phyloP scores from a whole-genome alignment of 2,329 filamentous ascomycete genomes.

The Cladobotryum mycophilum region DNA sequence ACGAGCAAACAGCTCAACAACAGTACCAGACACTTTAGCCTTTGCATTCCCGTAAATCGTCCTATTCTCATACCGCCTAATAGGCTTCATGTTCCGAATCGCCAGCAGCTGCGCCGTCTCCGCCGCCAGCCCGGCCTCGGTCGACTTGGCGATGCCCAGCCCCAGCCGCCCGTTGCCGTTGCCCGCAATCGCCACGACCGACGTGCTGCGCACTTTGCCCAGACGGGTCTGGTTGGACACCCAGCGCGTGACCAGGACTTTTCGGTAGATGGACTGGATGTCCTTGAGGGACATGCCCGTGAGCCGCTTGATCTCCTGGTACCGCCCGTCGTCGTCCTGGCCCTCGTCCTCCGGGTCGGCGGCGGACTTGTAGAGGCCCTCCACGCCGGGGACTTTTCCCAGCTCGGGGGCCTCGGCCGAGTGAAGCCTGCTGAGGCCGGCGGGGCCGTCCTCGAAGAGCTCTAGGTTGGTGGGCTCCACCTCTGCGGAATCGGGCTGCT shows the following conservation, averaged over 20 bases:
- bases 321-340: slow-evolving; percentile 45
- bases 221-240: slow-evolving; percentile 94
- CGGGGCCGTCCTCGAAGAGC: slow-evolving; percentile 32
- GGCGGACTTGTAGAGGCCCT: slow-evolving; percentile 42
- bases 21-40: slow-evolving; percentile 80
- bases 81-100: slow-evolving; percentile 87
- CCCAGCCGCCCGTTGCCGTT: slow-evolving; percentile 82
- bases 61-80: slow-evolving; percentile 82
- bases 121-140: slow-evolving; percentile 60
- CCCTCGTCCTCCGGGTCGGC: slow-evolving; percentile 45
- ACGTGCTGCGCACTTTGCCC: slow-evolving; percentile 78
- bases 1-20: slow-evolving; percentile 73
- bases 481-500: slow-evolving; percentile 24
- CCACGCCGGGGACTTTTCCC: slow-evolving; percentile 48
- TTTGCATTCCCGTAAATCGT: slow-evolving; percentile 84
- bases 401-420: slow-evolving; percentile 43
- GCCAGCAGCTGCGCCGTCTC: slow-evolving; percentile 73
- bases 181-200: slow-evolving; percentile 74
- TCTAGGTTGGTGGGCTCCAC: slow-evolving; percentile 30
- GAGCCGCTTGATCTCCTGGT: slow-evolving; percentile 46
- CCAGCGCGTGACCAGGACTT: slow-evolving; percentile 64
- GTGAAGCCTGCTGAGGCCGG: slow-evolving; percentile 28
- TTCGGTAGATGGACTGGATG: slow-evolving; percentile 54
- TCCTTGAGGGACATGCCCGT: slow-evolving; percentile 49
- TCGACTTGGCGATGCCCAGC: slow-evolving; percentile 83